Evolutionary conservation across 768 basidiomycete genomes (phyloP).

Genomic region (Termitomyces sp.): DNA sequence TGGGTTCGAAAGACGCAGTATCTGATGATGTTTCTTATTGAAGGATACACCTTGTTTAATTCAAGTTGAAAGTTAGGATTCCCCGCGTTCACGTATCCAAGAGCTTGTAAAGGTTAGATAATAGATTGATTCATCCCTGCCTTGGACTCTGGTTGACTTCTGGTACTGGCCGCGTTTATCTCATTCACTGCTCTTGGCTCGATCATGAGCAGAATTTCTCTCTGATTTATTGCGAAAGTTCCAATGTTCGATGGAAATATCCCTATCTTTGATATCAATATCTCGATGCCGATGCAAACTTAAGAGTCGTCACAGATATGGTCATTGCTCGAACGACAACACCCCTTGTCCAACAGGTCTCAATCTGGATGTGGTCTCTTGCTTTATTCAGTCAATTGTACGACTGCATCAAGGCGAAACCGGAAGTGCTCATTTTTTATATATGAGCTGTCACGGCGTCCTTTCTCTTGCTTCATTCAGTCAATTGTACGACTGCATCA

Average conservation of each 20-base stretch:
- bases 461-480: no score
- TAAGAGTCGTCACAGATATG: no score
- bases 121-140: neutral
- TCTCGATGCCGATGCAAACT: no score
- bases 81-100: neutral
- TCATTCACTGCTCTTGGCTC: neutral
- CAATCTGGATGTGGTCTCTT: no score
- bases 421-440: no score
- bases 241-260: neutral
- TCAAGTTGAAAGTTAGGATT: neutral
- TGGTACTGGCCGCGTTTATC: neutral
- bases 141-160: neutral
- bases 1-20: neutral
- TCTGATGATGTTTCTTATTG: neutral
- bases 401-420: no score
- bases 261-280: no score
- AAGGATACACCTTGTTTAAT: neutral
- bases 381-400: no score
- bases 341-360: no score
- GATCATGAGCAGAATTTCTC: neutral
- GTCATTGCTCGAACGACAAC: no score
- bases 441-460: no score
- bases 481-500: no score
- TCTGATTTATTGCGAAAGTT: neutral
- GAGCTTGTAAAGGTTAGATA: neutral